Base-by-base conservation (phyloP, 2,329 filamentous ascomycete species). In the Lecanoromycetidae sp. region DNA sequence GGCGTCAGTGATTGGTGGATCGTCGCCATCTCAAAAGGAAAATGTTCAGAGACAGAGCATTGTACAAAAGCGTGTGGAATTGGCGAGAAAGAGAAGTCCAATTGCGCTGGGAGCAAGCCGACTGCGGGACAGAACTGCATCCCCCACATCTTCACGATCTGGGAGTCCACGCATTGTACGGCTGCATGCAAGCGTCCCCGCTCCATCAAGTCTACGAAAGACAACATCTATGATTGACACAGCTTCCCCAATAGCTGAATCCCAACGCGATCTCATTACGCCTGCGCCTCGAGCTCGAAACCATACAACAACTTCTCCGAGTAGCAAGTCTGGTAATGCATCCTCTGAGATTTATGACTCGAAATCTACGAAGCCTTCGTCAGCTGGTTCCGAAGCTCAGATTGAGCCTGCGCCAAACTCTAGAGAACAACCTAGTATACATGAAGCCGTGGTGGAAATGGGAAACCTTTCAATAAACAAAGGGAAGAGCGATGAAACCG, bases 401-500 rank as follows among this genome's bases (percentile, higher is more conserved):
- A 22, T 19, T n/a, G 51, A 51, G 32, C 34, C 44, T 13, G 15
- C 26, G 15, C 32, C 46, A 12, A 37, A 30, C 10, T 51, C 46
- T 7, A 44, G 46, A 26, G 53, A 53, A 30, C 37, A 53, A 12
- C 46, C 40, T 17, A 43, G 41, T 25, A 43, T 48, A n/a, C 41
- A 71, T n/a, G 63, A 70, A 17, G 60, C 67, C 20, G 66, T 70
- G 38, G 57, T 66, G 66, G 51, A 67, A 72, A 38, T 71, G 71
- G 30, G 79, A 74, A 56, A 69, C 71, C 45, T 74, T 74, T 40
- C 69, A 73, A 57, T 69, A 29, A 68, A 71, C 41, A 69, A 64
- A 13, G 69, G 72, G 29, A 70, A 72, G 41, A 77, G 77, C 2
- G 82, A 87, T 20, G 79, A 83, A 27, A 65, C 68, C 27, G 80